Evolutionary conservation across 306 rosid species (phyloP).

Genomic region (Ochetophila trinervis): DNA sequence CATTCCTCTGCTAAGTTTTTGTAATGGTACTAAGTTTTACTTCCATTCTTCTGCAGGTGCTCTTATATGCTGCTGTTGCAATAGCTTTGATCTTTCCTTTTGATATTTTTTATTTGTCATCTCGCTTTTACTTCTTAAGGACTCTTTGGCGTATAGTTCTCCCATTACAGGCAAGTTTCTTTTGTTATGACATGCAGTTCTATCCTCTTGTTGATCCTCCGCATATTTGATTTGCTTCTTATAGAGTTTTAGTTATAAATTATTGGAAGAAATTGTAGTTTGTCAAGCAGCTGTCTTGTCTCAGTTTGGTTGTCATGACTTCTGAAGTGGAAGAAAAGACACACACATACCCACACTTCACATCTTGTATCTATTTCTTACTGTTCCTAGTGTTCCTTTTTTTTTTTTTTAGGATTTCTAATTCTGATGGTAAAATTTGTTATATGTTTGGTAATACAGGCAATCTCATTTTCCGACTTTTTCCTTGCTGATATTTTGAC

Average conservation of each 20-base stretch:
- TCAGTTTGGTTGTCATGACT: not conserved
- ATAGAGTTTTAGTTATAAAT: not conserved
- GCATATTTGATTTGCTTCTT: too few species aligned
- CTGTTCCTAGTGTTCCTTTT: not conserved
- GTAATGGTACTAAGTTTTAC: constrained; percentile 34
- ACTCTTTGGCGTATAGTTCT: constrained; percentile 89
- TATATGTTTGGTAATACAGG: constrained; percentile 54
- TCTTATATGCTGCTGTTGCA: constrained; percentile 74
- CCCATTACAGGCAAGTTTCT: constrained; percentile 85
- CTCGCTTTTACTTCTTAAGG: constrained; percentile 85
- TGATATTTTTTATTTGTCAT: constrained; percentile 85
- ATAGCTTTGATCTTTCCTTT: constrained; percentile 87
- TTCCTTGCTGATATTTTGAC: constrained; percentile 96
- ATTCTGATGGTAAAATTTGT: constrained; percentile 19
- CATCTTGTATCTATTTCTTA: not conserved
- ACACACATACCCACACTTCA: not conserved
- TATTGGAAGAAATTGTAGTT: not conserved
- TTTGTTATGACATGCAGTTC: not conserved
- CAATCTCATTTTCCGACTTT: constrained; percentile 89
- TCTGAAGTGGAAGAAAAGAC: not conserved
- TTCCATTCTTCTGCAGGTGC: constrained; percentile 66
- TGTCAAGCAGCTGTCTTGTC: constrained; percentile 3
- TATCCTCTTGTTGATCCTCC: not conserved
- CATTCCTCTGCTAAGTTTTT: constrained; percentile 25
- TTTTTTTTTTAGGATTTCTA: not conserved